Base-by-base conservation (phyloP, 2,329 filamentous ascomycete genomes). In the Grosmannia clavigera region DNA sequence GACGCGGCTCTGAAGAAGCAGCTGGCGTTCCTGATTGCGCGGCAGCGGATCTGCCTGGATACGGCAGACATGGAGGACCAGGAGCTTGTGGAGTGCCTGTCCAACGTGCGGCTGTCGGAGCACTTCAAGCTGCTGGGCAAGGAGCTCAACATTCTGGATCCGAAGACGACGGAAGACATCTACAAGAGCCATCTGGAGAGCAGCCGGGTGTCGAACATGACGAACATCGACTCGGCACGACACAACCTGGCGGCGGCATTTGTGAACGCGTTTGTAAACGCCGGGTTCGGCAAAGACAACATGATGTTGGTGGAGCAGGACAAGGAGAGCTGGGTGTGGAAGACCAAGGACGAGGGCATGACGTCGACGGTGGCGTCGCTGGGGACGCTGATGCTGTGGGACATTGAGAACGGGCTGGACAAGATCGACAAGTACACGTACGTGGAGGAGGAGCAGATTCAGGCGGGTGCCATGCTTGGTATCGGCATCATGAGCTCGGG, bases 171-270 rank as follows among this genome's bases (percentile, higher is more conserved):
- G 0, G 94, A 99, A 71, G 95, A 99, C 68, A 99, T 99, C 68
- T 99, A 99, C 82, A 99, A 99, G 79, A 96, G 91, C 70, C 94
- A 99, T 73, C 82, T 99, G 5, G 94, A 99, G 75, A 97, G 89
- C 76, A 95, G 87, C 68, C 84, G 95, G 63, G 94, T 95, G 58
- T 90, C 90, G 29, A 92, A 91, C 43, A 83, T 96, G 75, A 96
- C 92, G 12, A 96, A 96, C 70, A 84, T 95, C 55, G 94, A 99
- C 71, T 99, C 94, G 11, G 92, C 92, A 35, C 83, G 91, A 67
- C 92, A 99, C 77, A 99, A 99, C 69, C 81, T 99, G 62, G 92
- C 94, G 4, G 94, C 92, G 59, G 91, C 87, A 4, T 97, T 99
- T 66, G 95, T 99, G 65, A 99, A 99, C 69, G 90, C 88, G 0